Base-by-base conservation (phyloP, 2,329 filamentous ascomycete genomes). In the Paecilomyces dactylethromorphus region DNA sequence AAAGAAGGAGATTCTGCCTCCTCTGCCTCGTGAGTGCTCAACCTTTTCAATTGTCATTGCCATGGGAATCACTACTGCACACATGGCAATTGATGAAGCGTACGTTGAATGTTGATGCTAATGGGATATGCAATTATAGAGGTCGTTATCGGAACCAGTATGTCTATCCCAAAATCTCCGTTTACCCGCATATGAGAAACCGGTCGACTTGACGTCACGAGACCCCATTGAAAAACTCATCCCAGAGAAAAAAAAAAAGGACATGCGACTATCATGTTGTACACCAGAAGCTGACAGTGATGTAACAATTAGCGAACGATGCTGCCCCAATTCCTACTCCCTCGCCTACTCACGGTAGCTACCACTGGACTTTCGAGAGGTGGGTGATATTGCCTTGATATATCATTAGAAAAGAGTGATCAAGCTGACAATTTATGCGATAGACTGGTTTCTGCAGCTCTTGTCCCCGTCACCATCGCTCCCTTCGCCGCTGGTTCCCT, bases 331-430 rank as follows among this genome's bases (percentile, higher is more conserved):
- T 96, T 24, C 92, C 92, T 53, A 73, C 84, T 22, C 78, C 90
- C 56, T 85, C 84, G 67, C 87, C 93, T 50, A 81, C 86, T 58
- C 91, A 99, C 79, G 94, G 94, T 68, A 95, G 90, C 77, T 99
- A 97, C 82, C 94, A 99, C 84, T 99, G 94, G 94, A 90, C 89
- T 61, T 96, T 96, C 71, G 94, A 99, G 83, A 82, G 86, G 83
- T 85, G 72, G 59, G 68, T 68, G 7, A 35, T 26, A n/a, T 31
- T 26, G 45, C 22, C 15, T 33, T 13, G 1, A 11, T 29, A 35
- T 29, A n/a, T 50, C 18, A 13, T 58, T 58, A 24, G 13, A 22
- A 53, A 29, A 52, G 54, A 35, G 49, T 31, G 8, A 22, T 1
- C 15, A 18, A n/a, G 15, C 56, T 62, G 52, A 62, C 49, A 26